Base-by-base conservation (phyloP, 176 grass and related monocot genomes). In the Carex kokanica region DNA sequence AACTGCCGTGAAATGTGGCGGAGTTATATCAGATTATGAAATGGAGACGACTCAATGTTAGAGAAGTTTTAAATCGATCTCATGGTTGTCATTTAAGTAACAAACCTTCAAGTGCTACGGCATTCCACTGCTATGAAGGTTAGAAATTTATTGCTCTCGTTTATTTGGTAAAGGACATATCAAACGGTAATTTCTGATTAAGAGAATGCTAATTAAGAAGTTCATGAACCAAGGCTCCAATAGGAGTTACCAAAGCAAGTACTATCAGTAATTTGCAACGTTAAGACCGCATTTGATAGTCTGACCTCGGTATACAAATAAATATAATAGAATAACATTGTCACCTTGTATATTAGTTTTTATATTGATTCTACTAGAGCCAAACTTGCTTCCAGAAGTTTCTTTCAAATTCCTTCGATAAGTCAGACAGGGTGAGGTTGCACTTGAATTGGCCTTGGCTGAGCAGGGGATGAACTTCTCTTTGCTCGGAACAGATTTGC, bases 271-370 rank as follows among this genome's bases (percentile, higher is more conserved):
- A 32, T 34, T 66, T 24, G 2, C 16, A 66, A 66, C 3, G 32
- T 32, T 66, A 32, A 34, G 13, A 66, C 4, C 27, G 5, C 27
- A 66, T 34, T 66, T 34, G 24, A 32, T 66, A 32, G 11, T 66
- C 63, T 34, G 6, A 15, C 63, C 27, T 66, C 29, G 34, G 0
- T 29, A 24, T 32, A 66, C 63, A 73, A 47, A 49, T 23, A 73
- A 23, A 73, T 13, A 49, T 21, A 47, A 49, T 49, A 73, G 49
- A 73, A 20, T 14, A 49, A 73, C 15, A 11, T 23, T 21, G 43
- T 72, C 18, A 72, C 69, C 69, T 51, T 73, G 40, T 49, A 73
- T 11, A 73, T 49, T 34, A 72, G 18, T 41, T 43, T 72, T 73
- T 4, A 23, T 47, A 49, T 73, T 47, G 40, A 73, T 23, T 13